These are phyloP conservation scores for Paradendryphiella salina DNA, from an alignment of 2,329 filamentous ascomycete species.

Conservation along the genomic window DNA sequence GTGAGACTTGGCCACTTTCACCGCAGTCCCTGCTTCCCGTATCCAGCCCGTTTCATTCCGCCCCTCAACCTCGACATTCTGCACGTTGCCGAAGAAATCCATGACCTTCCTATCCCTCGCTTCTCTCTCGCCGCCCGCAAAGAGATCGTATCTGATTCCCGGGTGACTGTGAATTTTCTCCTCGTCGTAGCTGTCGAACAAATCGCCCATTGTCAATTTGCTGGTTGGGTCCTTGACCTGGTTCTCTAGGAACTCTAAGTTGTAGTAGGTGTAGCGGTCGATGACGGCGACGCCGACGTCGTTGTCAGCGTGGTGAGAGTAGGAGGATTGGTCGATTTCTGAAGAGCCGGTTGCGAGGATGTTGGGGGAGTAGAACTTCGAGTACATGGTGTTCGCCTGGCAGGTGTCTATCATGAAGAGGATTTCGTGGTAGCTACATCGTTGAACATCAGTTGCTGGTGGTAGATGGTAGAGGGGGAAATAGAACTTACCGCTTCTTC, in stretches of 20 bases:
- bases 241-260: constrained; percentile 92
- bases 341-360: constrained; percentile 98
- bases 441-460: background rate
- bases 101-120: constrained; percentile 82
- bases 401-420: constrained; percentile 99
- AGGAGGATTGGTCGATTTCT: constrained; percentile 92
- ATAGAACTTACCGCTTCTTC: constrained; percentile 75
- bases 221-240: constrained; percentile 83
- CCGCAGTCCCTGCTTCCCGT: constrained; percentile 75
- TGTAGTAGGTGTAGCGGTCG: constrained; percentile 98
- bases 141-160: constrained; percentile 93
- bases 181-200: constrained; percentile 96
- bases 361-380: constrained; percentile 95
- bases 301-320: constrained; percentile 96
- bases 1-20: constrained; percentile 55
- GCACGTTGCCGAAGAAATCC: constrained; percentile 98
- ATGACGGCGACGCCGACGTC: constrained; percentile 98
- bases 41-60: constrained; percentile 53
- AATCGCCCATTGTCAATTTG: constrained; percentile 86
- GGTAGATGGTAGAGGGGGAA: background rate
- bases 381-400: constrained; percentile 99
- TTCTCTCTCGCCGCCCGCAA: constrained; percentile 76
- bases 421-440: constrained; percentile 81
- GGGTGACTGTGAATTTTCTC: constrained; percentile 92
- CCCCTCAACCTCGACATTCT: constrained; percentile 86